phyloP scores from a whole-genome alignment of 192 early-diverging fungal genomes.

The Anaeromyces robustus region DNA sequence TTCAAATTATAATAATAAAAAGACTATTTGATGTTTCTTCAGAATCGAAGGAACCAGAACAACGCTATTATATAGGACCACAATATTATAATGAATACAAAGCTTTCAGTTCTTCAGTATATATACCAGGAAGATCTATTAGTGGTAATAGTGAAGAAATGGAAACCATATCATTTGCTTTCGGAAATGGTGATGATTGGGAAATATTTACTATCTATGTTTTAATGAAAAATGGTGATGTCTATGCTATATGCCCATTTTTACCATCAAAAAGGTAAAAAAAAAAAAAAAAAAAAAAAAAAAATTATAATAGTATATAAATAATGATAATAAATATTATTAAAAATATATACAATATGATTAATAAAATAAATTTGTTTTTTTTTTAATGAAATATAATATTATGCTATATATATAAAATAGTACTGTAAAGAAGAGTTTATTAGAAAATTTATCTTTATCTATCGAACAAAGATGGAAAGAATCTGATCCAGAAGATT shows the following conservation, averaged over 20 bases:
- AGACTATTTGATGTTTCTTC: slow-evolving; percentile 55
- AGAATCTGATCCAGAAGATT: not conserved
- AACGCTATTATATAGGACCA: not conserved
- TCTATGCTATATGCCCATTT: slow-evolving; percentile 63
- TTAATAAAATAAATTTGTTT: no score
- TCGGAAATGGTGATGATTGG: slow-evolving; percentile 38
- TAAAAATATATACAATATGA: no score
- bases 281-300: no score
- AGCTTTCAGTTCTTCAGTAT: slow-evolving; percentile 2
- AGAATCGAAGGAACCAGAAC: slow-evolving; percentile 44
- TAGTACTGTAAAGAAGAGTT: not conserved
- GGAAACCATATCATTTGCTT: slow-evolving; percentile 26
- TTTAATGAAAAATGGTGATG: slow-evolving; percentile 47
- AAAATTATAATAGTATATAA: no score
- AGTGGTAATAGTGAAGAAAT: not conserved
- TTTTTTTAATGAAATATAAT: no score
- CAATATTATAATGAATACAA: not conserved
- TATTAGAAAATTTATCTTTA: not conserved
- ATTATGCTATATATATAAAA: no score
- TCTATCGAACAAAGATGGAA: not conserved
- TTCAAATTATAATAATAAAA: not conserved
- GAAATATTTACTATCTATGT: slow-evolving; percentile 54
- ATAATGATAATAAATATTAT: no score
- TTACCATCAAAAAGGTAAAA: slow-evolving; percentile 45
- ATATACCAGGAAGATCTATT: slow-evolving; percentile 5